Evolutionary conservation across 192 early-diverging fungal species (phyloP).

Genomic region (Lunasporangiospora selenospora): DNA sequence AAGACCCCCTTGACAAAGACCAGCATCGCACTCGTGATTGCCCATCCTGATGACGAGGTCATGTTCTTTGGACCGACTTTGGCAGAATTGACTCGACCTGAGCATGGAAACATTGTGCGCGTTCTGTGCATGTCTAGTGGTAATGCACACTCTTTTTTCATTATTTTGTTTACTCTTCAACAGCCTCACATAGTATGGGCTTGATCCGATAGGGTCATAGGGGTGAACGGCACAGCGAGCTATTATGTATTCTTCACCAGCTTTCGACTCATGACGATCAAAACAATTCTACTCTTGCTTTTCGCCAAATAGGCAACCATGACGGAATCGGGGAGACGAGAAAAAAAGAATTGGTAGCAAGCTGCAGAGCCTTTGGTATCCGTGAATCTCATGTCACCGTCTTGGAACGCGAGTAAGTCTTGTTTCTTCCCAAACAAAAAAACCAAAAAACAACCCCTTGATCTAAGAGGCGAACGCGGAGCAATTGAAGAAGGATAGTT

Average conservation of each 20-base stretch:
- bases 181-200: neutral
- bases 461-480: too few relatives aligned
- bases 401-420: conserved; percentile 68
- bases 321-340: conserved; percentile 68
- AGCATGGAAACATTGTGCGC: conserved; percentile 62
- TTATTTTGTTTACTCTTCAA: neutral
- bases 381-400: conserved; percentile 50
- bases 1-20: conserved; percentile 27
- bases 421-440: too few relatives aligned
- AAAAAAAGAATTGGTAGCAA: conserved; percentile 67
- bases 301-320: conserved; percentile 65
- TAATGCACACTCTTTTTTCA: conserved; percentile 28
- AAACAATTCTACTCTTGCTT: too few relatives aligned
- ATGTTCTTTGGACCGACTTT: conserved; percentile 96
- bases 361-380: conserved; percentile 67
- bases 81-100: conserved; percentile 52
- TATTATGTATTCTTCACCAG: neutral
- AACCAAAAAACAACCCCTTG: too few relatives aligned
- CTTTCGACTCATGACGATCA: too few relatives aligned
- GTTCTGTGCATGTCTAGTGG: conserved; percentile 90
- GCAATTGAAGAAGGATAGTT: too few relatives aligned
- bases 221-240: neutral
- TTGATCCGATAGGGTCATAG: neutral
- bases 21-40: conserved; percentile 73
- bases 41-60: conserved; percentile 98